Percentiles rank a stretch among this genome's conserved stretches.
phyloP scores from a whole-genome alignment of 176 grass and related monocot genomes.

The Elaeis guineensis region DNA sequence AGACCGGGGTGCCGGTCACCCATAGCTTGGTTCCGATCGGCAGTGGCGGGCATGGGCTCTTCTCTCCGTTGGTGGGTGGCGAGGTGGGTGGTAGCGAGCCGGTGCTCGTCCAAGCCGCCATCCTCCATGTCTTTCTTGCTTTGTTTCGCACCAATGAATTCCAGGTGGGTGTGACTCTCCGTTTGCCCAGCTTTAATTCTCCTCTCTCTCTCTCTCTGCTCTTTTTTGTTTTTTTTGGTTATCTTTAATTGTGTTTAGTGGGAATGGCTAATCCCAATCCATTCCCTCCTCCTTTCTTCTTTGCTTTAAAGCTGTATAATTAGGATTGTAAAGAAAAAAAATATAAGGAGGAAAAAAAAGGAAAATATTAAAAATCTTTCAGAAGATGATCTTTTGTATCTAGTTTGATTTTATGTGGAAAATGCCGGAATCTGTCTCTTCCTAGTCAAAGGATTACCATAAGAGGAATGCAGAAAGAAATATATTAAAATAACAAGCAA shows the following conservation, averaged over 20 bases:
- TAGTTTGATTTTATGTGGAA: too few species aligned
- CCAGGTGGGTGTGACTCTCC: conserved; percentile 36
- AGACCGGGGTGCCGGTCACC: conserved; percentile 20
- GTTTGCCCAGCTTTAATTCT: not conserved
- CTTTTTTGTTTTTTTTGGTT: not conserved
- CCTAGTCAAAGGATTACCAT: too few species aligned
- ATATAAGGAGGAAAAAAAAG: too few species aligned
- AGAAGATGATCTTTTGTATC: too few species aligned
- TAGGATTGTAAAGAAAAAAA: too few species aligned
- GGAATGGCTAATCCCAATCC: too few species aligned
- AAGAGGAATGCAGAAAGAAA: too few species aligned
- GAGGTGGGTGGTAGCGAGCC: conserved; percentile 35
- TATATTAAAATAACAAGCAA: too few species aligned
- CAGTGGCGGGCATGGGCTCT: conserved; percentile 25
- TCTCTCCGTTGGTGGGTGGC: conserved; percentile 36
- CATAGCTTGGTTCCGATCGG: conserved; percentile 26
- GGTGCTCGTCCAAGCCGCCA: conserved; percentile 60
- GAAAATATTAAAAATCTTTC: too few species aligned
- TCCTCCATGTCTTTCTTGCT: conserved; percentile 46
- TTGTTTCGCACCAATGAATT: conserved; percentile 47
- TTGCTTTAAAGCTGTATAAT: too few species aligned
- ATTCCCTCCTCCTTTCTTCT: too few species aligned
- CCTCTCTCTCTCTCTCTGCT: not conserved
- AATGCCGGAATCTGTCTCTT: too few species aligned
- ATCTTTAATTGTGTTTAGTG: not conserved